Base-by-base conservation (phyloP, 208 protist genomes). In the Endotrypanum monterogeii region DNA sequence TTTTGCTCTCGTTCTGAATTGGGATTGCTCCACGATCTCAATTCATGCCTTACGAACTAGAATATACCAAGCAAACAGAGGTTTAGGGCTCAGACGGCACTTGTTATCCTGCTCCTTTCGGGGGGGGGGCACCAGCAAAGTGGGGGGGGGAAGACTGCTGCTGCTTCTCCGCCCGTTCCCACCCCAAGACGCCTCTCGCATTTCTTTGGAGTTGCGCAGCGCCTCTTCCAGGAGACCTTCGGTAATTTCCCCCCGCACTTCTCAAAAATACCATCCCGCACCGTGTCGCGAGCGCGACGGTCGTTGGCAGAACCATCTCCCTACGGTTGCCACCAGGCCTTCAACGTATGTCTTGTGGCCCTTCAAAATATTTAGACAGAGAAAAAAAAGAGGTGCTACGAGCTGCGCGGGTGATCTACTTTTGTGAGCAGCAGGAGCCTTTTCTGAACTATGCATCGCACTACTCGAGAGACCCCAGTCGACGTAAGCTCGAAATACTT, bases 231-330 rank as follows among this genome's bases (percentile, higher is more conserved):
- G 60, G 61, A 76, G 6, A 79, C 84, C 2, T 83, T 89, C 54
- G 84, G 87, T n/a, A n/a, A n/a, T 66, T 71, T 90, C 30, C 90
- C 88, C 23, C 77, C 90, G 23, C 88, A 80, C 5, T 54, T 92
- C 25, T 92, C 55, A 85, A 67, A 41, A 88, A 92, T 62, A 50
- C 90, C 28, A 66, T 90, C 3, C 88, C 88, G 5, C 73, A 67
- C 72, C 71, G 81, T 28, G 72, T 79, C 39, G 71, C 75, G 4
- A 71, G 78, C 7, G 85, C 80, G 8, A 84, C 78, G 8, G 85
- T 92, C n/a, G 75, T 92, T 35, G 85, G 88, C n/a, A 52, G 71
- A 0, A 83, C 85, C 16, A 83, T 92, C 35, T 85, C 75, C 70
- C 82, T 85, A 58, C 65, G 79, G 54, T 69, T 85, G 20, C 81